A percentile compares a stretch with the other conserved stretches of the same genome.
phyloP scores from a whole-genome alignment of 1,284 basidiomycete genomes.

The Pseudozyma tsukubaensis region DNA sequence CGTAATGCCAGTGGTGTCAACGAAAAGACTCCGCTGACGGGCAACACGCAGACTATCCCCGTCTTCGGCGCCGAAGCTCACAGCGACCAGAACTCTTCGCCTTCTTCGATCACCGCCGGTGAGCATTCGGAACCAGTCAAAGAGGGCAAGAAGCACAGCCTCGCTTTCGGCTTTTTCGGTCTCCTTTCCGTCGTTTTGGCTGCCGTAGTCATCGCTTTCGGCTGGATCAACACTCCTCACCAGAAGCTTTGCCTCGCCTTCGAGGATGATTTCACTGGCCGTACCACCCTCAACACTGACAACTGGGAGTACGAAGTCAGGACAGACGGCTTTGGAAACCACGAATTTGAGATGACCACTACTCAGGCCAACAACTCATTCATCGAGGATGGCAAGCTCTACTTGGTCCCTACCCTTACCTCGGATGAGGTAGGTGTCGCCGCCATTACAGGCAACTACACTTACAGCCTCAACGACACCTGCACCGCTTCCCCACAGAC shows the following conservation, averaged over 20 bases:
- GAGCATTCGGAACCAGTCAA: slow-evolving; percentile 15
- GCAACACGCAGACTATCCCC: slow-evolving; percentile 12
- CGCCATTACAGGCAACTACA: slow-evolving; percentile 77
- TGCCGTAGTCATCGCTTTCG: slow-evolving; percentile 30
- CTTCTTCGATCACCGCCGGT: slow-evolving; percentile 15
- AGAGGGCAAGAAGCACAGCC: slow-evolving; percentile 26
- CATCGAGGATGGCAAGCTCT: slow-evolving; percentile 79
- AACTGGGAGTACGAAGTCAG: slow-evolving; percentile 81
- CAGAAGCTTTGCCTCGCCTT: slow-evolving; percentile 28
- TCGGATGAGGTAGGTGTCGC: slow-evolving; percentile 78
- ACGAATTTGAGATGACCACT: slow-evolving; percentile 89
- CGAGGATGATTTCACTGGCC: slow-evolving; percentile 27
- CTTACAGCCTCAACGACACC: slow-evolving; percentile 81
- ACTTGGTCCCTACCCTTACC: slow-evolving; percentile 85
- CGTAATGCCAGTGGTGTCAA: slow-evolving; percentile 10
- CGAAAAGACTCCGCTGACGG: slow-evolving; percentile 14
- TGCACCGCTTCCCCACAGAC: slow-evolving; percentile 76
- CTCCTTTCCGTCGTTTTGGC: slow-evolving; percentile 25
- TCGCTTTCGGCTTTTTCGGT: slow-evolving; percentile 33
- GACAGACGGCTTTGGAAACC: slow-evolving; percentile 86
- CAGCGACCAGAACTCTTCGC: neutral
- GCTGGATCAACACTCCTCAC: slow-evolving; percentile 38
- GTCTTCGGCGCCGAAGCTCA: slow-evolving; percentile 4
- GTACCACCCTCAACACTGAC: slow-evolving; percentile 23
- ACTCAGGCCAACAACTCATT: slow-evolving; percentile 81